These are phyloP conservation scores for Candida coquimbonensis DNA, from an alignment of 805 yeast species.

Conservation along the genomic window DNA sequence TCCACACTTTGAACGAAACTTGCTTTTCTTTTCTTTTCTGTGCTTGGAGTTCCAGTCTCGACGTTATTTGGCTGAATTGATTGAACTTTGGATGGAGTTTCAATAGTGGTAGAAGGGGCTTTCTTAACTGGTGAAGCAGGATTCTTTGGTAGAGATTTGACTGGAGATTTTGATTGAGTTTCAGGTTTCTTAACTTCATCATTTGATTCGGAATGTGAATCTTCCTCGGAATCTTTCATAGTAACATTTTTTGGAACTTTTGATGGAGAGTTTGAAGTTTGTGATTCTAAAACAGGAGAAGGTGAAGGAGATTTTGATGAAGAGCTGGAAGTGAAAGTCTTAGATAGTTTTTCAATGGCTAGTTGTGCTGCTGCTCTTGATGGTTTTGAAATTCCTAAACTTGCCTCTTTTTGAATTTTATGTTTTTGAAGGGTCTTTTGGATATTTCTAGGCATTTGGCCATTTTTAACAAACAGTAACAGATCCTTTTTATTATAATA, in stretches of 20 bases:
- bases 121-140: too few species aligned
- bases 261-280: not conserved
- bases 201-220: not conserved
- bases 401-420: not conserved
- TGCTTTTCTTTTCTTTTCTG: not conserved
- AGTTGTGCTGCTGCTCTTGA: slow-evolving; percentile 9
- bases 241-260: not conserved
- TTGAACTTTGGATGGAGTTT: not conserved
- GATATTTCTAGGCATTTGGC: slow-evolving; percentile 12
- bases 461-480: slow-evolving; percentile 10
- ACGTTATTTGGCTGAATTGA: not conserved
- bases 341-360: slow-evolving; percentile 3
- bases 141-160: too few species aligned
- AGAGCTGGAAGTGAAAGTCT: not conserved
- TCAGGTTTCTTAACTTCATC: not conserved
- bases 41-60: not conserved
- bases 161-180: not conserved
- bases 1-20: not conserved
- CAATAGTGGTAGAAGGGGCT: not conserved
- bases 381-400: not conserved
- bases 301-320: not conserved
- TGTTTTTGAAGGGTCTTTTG: slow-evolving; percentile 5
- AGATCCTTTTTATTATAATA: slow-evolving; percentile 16
- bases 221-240: not conserved
- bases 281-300: not conserved